A percentile compares a stretch with the other conserved stretches of the same genome.
Conservation (phyloP, 257 asterid genomes). For the Lavandula angustifolia region DNA sequence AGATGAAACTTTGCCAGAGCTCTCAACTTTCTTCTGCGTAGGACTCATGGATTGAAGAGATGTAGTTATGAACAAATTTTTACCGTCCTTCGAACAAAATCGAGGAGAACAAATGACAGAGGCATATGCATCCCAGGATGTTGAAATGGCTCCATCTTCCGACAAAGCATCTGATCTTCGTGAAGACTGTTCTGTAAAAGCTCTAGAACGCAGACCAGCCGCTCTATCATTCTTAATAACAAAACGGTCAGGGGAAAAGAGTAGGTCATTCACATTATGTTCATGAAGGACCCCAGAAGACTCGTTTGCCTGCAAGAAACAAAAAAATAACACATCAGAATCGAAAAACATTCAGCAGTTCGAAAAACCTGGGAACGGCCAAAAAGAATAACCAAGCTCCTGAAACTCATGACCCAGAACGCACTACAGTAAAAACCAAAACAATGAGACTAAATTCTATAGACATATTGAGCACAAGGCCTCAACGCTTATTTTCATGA, state of each 20-base stretch:
- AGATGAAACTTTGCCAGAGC: conserved; percentile 50
- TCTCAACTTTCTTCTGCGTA: conserved; percentile 49
- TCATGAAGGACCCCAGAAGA: conserved; percentile 56
- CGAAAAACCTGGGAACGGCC: conserved; percentile 4
- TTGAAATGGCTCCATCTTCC: conserved; percentile 44
- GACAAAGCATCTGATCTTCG: conserved; percentile 49
- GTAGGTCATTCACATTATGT: conserved; percentile 49
- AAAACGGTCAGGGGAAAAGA: conserved; percentile 64
- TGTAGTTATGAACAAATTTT: conserved; percentile 49
- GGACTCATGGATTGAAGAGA: conserved; percentile 54
- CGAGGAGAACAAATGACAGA: conserved; percentile 75
- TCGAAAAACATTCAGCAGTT: neutral
- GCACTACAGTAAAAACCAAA: neutral
- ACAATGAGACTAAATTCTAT: neutral
- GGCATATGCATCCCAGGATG: conserved; percentile 53
- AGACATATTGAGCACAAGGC: neutral
- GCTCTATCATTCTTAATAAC: conserved; percentile 47
- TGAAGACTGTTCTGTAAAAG: conserved; percentile 41
- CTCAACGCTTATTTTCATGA: neutral
- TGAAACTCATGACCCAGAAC: neutral
- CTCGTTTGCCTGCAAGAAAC: conserved; percentile 50
- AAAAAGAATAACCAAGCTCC: conserved; percentile 13
- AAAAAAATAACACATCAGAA: conserved; percentile 24
- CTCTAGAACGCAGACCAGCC: conserved; percentile 44
- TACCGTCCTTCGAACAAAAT: conserved; percentile 48